phyloP scores from a whole-genome alignment of 2,329 filamentous ascomycete genomes.

The Botrytis pseudocinerea region DNA sequence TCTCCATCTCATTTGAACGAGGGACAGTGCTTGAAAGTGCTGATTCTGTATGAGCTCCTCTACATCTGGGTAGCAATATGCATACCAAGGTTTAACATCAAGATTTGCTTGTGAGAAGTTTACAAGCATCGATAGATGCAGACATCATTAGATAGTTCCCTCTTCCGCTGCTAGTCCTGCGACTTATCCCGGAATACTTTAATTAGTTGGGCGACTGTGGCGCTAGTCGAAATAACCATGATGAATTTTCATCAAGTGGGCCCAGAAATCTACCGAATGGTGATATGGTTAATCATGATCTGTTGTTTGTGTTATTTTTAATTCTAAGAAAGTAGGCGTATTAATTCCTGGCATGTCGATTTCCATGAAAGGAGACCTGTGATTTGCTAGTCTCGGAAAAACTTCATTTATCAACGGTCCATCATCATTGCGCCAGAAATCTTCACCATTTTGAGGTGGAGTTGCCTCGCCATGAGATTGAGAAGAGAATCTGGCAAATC shows the following conservation, averaged over 20 bases:
- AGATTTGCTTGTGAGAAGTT: background rate
- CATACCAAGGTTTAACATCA: background rate
- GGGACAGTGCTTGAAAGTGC: background rate
- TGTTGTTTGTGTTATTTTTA: too few relatives aligned
- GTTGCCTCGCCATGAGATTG: background rate
- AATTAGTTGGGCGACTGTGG: too few relatives aligned
- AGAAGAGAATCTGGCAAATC: background rate
- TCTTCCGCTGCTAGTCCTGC: background rate
- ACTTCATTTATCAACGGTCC: background rate
- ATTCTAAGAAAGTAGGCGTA: too few relatives aligned
- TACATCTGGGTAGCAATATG: background rate
- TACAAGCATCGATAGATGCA: background rate
- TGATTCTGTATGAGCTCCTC: background rate
- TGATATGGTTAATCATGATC: too few relatives aligned
- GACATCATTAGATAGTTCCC: background rate
- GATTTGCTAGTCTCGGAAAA: background rate
- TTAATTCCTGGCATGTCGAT: too few relatives aligned
- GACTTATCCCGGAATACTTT: background rate
- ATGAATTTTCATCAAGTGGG: too few relatives aligned
- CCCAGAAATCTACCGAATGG: too few relatives aligned
- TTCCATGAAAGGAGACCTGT: too few relatives aligned
- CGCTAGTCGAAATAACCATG: too few relatives aligned
- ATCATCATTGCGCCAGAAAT: background rate
- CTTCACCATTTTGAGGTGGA: background rate
- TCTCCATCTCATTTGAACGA: background rate